phyloP scores from a whole-genome alignment of 2,329 filamentous ascomycete species.

The Aspergillaceae sp. region DNA sequence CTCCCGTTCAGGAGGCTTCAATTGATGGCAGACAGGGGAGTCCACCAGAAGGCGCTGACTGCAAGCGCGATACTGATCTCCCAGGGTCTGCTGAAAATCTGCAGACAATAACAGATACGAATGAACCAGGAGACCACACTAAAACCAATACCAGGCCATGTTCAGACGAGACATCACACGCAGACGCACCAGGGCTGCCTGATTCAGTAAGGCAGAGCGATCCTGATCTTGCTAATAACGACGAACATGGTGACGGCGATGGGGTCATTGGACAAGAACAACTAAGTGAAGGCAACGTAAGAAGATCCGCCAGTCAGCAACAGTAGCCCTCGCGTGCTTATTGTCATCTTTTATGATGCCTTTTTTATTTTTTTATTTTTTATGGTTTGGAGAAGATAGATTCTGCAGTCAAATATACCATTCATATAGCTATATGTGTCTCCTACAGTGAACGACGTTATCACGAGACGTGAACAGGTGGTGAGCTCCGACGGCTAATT shows the following conservation, averaged over 20 bases:
- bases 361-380: too few species aligned
- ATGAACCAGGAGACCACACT: too few species aligned
- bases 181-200: constrained; percentile 12
- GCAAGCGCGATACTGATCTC: not conserved
- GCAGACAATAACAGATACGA: not conserved
- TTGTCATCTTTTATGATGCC: too few species aligned
- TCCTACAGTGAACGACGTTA: too few species aligned
- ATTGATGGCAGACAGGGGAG: not conserved
- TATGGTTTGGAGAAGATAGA: too few species aligned
- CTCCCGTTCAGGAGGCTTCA: not conserved
- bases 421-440: too few species aligned
- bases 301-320: not conserved
- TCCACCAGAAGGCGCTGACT: not conserved
- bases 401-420: too few species aligned
- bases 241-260: constrained; percentile 34
- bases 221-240: constrained; percentile 47
- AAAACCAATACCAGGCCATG: not conserved
- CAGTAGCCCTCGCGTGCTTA: too few species aligned
- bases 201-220: constrained; percentile 61
- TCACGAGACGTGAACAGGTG: too few species aligned
- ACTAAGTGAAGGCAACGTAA: not conserved
- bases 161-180: not conserved
- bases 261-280: constrained; percentile 18
- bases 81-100: not conserved
- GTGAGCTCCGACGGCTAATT: too few species aligned